Conservation (phyloP, 1,284 basidiomycete species). For the Cerrena zonata region DNA sequence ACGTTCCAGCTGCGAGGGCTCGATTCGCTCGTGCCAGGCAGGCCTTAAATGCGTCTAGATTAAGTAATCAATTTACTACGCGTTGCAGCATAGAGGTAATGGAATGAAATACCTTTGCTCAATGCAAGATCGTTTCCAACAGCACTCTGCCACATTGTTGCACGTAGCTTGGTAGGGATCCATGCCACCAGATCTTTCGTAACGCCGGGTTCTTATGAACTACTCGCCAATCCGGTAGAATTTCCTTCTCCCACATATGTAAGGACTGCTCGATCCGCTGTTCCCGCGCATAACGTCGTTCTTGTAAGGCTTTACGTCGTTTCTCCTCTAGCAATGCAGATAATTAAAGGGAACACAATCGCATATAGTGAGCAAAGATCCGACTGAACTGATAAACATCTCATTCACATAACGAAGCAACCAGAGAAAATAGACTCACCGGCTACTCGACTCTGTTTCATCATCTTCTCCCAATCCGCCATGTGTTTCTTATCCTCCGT, state of each 20-base stretch:
- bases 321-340: conserved; percentile 51
- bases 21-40: conserved; percentile 73
- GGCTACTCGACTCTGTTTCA: conserved; percentile 71
- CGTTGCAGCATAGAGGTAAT: background rate
- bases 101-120: conserved; percentile 62
- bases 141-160: conserved; percentile 81
- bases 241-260: conserved; percentile 71
- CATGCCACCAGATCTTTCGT: conserved; percentile 85
- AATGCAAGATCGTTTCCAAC: conserved; percentile 86
- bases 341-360: conserved; percentile 8
- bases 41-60: conserved; percentile 66
- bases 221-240: conserved; percentile 78
- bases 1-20: conserved; percentile 64
- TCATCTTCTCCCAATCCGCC: conserved; percentile 88
- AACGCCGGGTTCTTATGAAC: conserved; percentile 62
- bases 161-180: conserved; percentile 85
- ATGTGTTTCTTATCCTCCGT: conserved; percentile 81
- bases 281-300: conserved; percentile 64
- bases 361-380: conserved; percentile 10
- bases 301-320: conserved; percentile 54
- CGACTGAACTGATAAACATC: conserved; percentile 24
- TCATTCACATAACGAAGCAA: conserved; percentile 18
- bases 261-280: conserved; percentile 64
- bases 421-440: conserved; percentile 44
- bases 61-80: too few relatives aligned